A percentile compares a stretch with the other conserved stretches of the same genome.
phyloP scores from a whole-genome alignment of 2,329 filamentous ascomycete species.

The Septoria linicola region DNA sequence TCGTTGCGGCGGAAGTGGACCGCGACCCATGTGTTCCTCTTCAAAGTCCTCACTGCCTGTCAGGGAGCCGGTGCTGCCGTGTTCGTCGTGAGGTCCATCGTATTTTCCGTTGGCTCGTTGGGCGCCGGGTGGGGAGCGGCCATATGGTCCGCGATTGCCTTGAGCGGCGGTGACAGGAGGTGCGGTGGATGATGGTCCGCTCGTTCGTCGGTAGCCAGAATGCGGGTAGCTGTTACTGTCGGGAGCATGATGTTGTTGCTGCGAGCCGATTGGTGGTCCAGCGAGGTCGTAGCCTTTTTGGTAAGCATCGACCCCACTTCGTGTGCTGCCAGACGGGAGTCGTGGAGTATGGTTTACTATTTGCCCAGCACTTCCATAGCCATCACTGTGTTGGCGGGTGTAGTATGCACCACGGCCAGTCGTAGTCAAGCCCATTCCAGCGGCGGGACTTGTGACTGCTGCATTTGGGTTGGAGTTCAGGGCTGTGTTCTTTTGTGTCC shows the following conservation, averaged over 20 bases:
- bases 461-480: constrained; percentile 19
- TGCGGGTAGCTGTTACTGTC: constrained; percentile 19
- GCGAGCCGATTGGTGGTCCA: constrained; percentile 29
- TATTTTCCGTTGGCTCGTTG: neutral
- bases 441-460: constrained; percentile 12
- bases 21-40: constrained; percentile 14
- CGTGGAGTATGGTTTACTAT: constrained; percentile 9
- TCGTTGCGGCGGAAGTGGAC: constrained; percentile 18
- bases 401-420: constrained; percentile 20
- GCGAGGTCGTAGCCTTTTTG: constrained; percentile 28
- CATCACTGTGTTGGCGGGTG: constrained; percentile 3
- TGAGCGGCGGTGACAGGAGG: constrained; percentile 7
- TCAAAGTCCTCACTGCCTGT: constrained; percentile 34
- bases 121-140: constrained; percentile 12
- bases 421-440: constrained; percentile 21
- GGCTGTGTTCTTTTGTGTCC: constrained; percentile 17
- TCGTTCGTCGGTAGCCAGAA: constrained; percentile 21
- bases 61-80: constrained; percentile 27
- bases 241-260: constrained; percentile 10
- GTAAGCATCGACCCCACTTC: constrained; percentile 17
- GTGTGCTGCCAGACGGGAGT: neutral
- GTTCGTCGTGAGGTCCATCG: constrained; percentile 14
- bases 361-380: constrained; percentile 5
- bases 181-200: constrained; percentile 9
- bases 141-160: constrained; percentile 10